These are phyloP conservation scores for Solanum habrochaites DNA, from an alignment of 257 asterid genomes.

Conservation along the genomic window DNA sequence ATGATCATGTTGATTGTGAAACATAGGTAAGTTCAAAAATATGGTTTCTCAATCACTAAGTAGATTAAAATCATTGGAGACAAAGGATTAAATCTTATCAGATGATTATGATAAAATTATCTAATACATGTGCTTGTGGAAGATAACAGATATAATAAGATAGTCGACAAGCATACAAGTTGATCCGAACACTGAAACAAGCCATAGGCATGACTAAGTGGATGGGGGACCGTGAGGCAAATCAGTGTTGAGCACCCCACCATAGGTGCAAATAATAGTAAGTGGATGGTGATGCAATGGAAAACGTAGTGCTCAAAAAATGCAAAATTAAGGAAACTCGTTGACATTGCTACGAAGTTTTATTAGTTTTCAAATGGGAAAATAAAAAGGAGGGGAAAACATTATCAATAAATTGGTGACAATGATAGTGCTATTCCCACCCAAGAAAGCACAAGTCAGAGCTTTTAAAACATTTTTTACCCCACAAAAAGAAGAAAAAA, in stretches of 20 bases:
- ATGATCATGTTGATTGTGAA: background rate
- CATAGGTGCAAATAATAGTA: background rate
- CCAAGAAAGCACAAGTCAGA: background rate
- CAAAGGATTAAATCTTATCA: background rate
- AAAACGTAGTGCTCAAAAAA: background rate
- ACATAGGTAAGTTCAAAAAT: background rate
- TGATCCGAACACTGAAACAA: background rate
- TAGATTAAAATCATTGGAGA: background rate
- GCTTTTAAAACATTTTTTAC: background rate
- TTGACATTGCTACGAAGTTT: background rate
- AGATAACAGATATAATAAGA: background rate
- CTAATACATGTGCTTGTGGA: background rate
- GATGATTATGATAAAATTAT: background rate
- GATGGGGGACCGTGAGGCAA: background rate
- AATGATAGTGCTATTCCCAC: background rate
- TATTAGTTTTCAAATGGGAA: background rate
- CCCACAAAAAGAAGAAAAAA: background rate
- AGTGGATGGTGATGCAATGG: background rate
- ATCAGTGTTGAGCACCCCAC: background rate
- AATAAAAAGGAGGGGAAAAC: background rate
- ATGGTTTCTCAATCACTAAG: background rate
- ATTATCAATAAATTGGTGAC: background rate
- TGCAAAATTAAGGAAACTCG: background rate
- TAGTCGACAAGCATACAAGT: background rate
- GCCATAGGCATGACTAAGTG: background rate